Evolutionary conservation across 139 green algal genomes (phyloP).

Genomic region (Parachlorella kessleri): DNA sequence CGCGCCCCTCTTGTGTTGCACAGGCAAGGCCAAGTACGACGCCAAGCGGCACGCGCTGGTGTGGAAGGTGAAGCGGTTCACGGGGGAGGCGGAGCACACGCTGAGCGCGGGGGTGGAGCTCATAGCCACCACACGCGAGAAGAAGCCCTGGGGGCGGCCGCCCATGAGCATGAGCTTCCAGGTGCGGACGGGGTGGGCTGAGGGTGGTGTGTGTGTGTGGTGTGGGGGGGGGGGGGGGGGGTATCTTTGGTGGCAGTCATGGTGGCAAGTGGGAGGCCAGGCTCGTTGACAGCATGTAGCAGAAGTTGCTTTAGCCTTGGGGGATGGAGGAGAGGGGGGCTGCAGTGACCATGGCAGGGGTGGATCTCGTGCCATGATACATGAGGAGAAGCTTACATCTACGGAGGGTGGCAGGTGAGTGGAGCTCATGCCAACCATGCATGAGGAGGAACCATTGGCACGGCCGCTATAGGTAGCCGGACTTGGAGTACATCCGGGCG

Average conservation of each 20-base stretch:
- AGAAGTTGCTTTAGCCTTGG: too few species aligned
- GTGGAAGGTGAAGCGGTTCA: constrained; percentile 89
- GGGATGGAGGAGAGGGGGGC: neutral
- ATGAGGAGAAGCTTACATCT: too few species aligned
- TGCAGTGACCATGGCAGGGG: neutral
- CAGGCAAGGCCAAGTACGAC: constrained; percentile 94
- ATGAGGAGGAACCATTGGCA: too few species aligned
- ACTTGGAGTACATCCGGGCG: too few species aligned
- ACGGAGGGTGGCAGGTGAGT: too few species aligned
- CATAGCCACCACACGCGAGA: constrained; percentile 81
- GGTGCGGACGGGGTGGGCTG: constrained; percentile 40
- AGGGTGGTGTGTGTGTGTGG: neutral
- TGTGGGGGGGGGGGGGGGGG: neutral
- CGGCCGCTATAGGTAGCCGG: too few species aligned
- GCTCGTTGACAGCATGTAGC: too few species aligned
- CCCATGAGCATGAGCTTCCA: constrained; percentile 88
- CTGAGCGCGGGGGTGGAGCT: constrained; percentile 90
- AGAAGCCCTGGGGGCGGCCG: constrained; percentile 83
- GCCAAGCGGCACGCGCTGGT: constrained; percentile 83
- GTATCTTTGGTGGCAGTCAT: neutral
- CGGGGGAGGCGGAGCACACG: constrained; percentile 74
- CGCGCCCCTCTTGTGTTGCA: too few species aligned
- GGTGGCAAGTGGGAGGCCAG: neutral
- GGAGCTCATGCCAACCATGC: too few species aligned
- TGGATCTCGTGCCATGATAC: too few species aligned